Percentiles rank a stretch among this genome's conserved stretches.
Conservation (phyloP, 1,139 yeast species). For the Suhomyces choctaworum region DNA sequence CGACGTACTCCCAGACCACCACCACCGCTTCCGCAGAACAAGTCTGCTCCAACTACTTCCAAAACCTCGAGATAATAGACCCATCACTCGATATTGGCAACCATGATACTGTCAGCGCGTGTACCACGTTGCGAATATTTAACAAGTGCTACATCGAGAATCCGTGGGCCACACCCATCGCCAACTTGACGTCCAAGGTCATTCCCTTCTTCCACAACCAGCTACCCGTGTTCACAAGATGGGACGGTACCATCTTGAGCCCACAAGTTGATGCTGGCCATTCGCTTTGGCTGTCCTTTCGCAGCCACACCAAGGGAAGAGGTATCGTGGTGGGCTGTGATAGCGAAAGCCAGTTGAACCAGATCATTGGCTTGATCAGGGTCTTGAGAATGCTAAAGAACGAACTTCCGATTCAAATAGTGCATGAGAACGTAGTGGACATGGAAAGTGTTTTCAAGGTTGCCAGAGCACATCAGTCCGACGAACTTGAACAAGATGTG, state of each 20-base stretch:
- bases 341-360: constrained; percentile 10
- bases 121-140: constrained; percentile 13
- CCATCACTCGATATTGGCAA: constrained; percentile 1
- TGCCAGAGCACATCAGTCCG: constrained; percentile 1
- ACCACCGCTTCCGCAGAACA: background rate
- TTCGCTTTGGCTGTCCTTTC: constrained; percentile 19
- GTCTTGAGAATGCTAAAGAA: constrained; percentile 33
- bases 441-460: background rate
- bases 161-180: background rate
- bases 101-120: constrained; percentile 9
- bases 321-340: constrained; percentile 43
- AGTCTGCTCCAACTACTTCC: constrained; percentile 3
- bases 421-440: constrained; percentile 18
- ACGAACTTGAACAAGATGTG: constrained; percentile 15
- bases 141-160: constrained; percentile 10
- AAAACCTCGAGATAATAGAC: background rate
- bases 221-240: constrained; percentile 8
- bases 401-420: constrained; percentile 38
- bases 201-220: constrained; percentile 10
- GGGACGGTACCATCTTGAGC: constrained; percentile 1
- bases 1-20: background rate
- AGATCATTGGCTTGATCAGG: constrained; percentile 27
- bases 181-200: constrained; percentile 6
- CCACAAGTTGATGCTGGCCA: background rate
- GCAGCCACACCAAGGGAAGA: constrained; percentile 27